Evolutionary conservation across 495 filamentous ascomycete genomes (phyloP), one percentile per base, ranked within the genome.

Genomic region (Astrothelium subdiscretum): DNA sequence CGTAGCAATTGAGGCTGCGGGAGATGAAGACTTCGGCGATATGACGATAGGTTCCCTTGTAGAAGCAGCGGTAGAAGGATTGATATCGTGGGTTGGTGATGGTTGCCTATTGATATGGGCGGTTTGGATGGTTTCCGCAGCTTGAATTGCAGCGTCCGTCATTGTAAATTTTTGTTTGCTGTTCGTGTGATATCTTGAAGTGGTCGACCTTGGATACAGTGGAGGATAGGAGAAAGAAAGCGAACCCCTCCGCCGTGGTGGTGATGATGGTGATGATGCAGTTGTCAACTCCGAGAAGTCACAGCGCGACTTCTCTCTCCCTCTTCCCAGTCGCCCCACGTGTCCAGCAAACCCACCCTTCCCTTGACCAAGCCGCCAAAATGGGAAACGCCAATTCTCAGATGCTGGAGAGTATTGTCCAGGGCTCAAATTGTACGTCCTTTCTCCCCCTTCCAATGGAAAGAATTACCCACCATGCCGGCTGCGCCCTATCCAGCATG

Each of bases 371-470:
- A 58, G 48, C 60, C 67, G 68, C 54, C 70, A 68, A 63, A 42
- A 92, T 96, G 80, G 92, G 90, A 59, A 92, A 94, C 70, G 85
- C 87, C 63, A 84, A 82, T 72, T 90, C 86, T 63, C 82, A 87
- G 69, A 83, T 98, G 68, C 84, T 98, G 73, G 95, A 97, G 69
- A 91, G 86, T 75, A 98, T 98, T 69, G 90, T 97, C 67, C 88
- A 92, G 66, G 90, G 88, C 62, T 95, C 92, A 62, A 98, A 98
- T 79, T 98, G 94, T 97, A 77, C 59, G 83, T 69, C 42, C 8
- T 10, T 10, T 20, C 29, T 11, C 2, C 43, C 0, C 8, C n/a
- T n/a, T n/a, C n/a, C n/a, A n/a, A n/a, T n/a, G n/a, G n/a, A n/a
- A n/a, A n/a, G n/a, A n/a, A n/a, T n/a, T n/a, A n/a, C n/a, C n/a